Conservation (phyloP, 2,329 filamentous ascomycete species). For the Chaetomium strumarium region DNA sequence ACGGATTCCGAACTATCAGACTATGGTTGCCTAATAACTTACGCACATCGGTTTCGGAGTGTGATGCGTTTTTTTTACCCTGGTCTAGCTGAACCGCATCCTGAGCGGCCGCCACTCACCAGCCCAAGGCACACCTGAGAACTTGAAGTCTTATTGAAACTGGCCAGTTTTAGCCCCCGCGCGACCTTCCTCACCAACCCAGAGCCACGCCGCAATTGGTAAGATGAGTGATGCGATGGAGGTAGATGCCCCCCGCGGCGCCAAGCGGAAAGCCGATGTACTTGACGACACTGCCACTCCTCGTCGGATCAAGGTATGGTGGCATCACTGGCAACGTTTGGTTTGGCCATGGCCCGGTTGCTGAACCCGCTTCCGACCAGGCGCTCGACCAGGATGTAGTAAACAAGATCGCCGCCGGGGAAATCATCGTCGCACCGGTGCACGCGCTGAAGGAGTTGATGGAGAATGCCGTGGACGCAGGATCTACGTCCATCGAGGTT, state of each 20-base stretch:
- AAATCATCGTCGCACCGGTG: slow-evolving; percentile 96
- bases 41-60: neutral
- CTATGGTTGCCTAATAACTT: slow-evolving; percentile 7
- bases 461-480: slow-evolving; percentile 96
- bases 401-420: slow-evolving; percentile 96
- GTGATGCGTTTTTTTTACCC: neutral
- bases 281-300: slow-evolving; percentile 28
- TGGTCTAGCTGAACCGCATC: slow-evolving; percentile 11
- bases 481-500: slow-evolving; percentile 84
- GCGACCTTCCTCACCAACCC: neutral
- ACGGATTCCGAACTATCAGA: neutral
- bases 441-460: slow-evolving; percentile 95
- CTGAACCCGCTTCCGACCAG: slow-evolving; percentile 36
- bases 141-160: neutral
- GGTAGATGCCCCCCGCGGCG: slow-evolving; percentile 37
- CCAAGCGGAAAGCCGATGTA: slow-evolving; percentile 44
- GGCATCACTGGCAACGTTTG: neutral
- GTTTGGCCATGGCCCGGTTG: neutral
- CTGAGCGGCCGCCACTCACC: neutral
- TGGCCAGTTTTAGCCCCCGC: neutral
- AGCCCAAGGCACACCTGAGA: neutral
- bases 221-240: slow-evolving; percentile 40
- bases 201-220: neutral
- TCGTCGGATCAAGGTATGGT: slow-evolving; percentile 42
- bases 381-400: slow-evolving; percentile 88